These are phyloP conservation scores for Phytomonas francai DNA, from an alignment of 208 protist genomes.

Conservation along the genomic window DNA sequence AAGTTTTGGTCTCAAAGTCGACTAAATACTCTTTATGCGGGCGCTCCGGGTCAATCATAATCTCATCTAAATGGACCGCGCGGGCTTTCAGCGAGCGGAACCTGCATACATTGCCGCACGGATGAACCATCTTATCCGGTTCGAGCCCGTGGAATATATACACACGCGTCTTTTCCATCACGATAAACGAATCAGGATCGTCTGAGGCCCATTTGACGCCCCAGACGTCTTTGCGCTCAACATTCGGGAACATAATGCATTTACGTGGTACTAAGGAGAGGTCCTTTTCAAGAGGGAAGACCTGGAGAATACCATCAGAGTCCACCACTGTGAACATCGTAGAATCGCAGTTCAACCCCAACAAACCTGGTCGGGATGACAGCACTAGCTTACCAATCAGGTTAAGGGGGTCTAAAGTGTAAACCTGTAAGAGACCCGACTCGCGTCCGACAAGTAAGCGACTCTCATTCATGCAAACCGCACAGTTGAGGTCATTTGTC, in stretches of 20 bases:
- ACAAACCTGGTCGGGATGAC: constrained; percentile 61
- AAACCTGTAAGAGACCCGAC: constrained; percentile 83
- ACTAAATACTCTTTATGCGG: constrained; percentile 81
- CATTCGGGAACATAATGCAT: constrained; percentile 37
- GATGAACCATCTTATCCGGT: constrained; percentile 87
- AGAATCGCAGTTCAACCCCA: constrained; percentile 89
- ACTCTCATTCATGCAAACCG: constrained; percentile 74
- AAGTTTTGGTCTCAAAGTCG: constrained; percentile 81
- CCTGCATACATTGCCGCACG: constrained; percentile 86
- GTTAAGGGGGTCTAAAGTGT: constrained; percentile 77
- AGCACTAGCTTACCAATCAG: constrained; percentile 79
- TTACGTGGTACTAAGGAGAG: constrained; percentile 53
- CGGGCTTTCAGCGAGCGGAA: constrained; percentile 91
- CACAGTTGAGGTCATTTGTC: constrained; percentile 90
- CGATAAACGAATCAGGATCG: constrained; percentile 87
- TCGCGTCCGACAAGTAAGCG: constrained; percentile 86
- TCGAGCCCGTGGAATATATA: constrained; percentile 86
- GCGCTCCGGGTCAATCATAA: constrained; percentile 89
- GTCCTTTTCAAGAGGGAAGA: constrained; percentile 54
- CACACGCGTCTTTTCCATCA: constrained; percentile 95
- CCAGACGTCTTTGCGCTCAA: constrained; percentile 95
- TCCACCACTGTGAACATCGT: constrained; percentile 89
- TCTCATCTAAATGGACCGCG: constrained; percentile 89
- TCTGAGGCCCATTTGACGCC: constrained; percentile 90
- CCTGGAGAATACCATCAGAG: constrained; percentile 70